Conservation (phyloP, 2,329 filamentous ascomycete genomes). For the Ascosphaera apis region DNA sequence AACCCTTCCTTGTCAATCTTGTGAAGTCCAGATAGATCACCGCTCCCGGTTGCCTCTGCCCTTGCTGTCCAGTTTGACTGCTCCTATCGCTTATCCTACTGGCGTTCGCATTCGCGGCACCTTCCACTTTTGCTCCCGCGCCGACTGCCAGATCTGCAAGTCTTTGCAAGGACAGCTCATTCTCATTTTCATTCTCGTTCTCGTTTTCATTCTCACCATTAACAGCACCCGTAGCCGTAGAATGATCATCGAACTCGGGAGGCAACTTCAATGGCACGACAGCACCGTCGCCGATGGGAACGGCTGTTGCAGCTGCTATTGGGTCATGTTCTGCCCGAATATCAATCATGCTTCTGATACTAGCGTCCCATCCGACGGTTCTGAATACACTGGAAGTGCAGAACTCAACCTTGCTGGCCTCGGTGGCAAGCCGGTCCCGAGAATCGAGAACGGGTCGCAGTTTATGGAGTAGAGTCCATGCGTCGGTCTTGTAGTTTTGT, state of each 20-base stretch:
- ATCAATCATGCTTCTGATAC: slow-evolving; percentile 19
- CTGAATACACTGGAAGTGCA: slow-evolving; percentile 13
- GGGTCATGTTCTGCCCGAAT: slow-evolving; percentile 10
- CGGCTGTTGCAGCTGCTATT: slow-evolving; percentile 1
- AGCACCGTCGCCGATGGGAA: slow-evolving; percentile 3
- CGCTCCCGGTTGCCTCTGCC: background rate
- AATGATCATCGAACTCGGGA: slow-evolving; percentile 11
- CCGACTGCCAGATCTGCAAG: slow-evolving; percentile 21
- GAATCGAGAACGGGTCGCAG: slow-evolving; percentile 27
- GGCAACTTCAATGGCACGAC: slow-evolving; percentile 17
- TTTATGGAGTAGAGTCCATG: slow-evolving; percentile 23
- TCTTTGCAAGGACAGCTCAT: slow-evolving; percentile 20
- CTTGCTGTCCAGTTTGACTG: background rate
- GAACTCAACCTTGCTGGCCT: slow-evolving; percentile 13
- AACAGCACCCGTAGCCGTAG: background rate
- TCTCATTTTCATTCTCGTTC: background rate
- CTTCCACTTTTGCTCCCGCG: slow-evolving; percentile 15
- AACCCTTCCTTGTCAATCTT: slow-evolving; percentile 18
- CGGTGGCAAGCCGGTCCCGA: slow-evolving; percentile 15
- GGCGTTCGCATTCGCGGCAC: background rate
- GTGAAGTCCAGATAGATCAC: slow-evolving; percentile 15
- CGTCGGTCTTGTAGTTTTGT: slow-evolving; percentile 14
- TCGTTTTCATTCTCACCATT: background rate
- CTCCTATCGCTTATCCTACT: background rate
- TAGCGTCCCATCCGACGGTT: slow-evolving; percentile 18